Evolutionary conservation across 225 moss, liverwort and hornwort species (phyloP), one percentile per base, ranked within the genome.

Genomic region (Marchantia polymorpha): DNA sequence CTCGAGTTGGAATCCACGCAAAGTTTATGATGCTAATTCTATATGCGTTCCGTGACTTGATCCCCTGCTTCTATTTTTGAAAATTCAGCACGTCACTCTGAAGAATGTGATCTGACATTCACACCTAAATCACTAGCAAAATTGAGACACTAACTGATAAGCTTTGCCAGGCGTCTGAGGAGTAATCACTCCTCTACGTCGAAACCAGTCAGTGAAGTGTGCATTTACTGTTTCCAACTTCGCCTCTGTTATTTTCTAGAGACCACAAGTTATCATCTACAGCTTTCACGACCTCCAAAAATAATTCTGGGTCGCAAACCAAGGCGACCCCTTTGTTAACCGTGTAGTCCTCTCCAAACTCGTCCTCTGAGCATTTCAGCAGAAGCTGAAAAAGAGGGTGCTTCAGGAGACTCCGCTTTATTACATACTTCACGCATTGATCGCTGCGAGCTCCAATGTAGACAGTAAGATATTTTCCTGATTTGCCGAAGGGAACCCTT

Each of bases 281-380:
- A 10, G 68, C 68, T 31, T 31, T 30, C 0, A 69, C 68, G 10
- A 69, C 68, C 68, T 69, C 31, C 15, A 69, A 15, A 46, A 69
- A 69, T 1, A 69, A 39, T 17, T 30, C 68, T 14, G 68, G 39
- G 16, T 69, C 68, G 26, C 68, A 69, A 19, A 30, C 30, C 5
- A 69, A 14, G 3, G 68, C 68, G 4, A 69, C 68, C 15, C 68
- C 68, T 16, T 69, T 69, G 16, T 69, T 69, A 2, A 69, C 68
- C 12, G 68, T 17, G 30, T 69, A 69, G 14, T 69, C 68, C 13
- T 69, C 68, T 4, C 68, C 68, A 19, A 69, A 69, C 68, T 69
- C 68, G 39, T 69, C 68, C 19, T 69, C 68, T 3, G 68, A 69
- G 68, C 68, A 69, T 26, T 69, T 69, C 31, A 69, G 13, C 39